Evolutionary conservation across 495 filamentous ascomycete species (phyloP).

Genomic region (Aspergillus bridgeri): DNA sequence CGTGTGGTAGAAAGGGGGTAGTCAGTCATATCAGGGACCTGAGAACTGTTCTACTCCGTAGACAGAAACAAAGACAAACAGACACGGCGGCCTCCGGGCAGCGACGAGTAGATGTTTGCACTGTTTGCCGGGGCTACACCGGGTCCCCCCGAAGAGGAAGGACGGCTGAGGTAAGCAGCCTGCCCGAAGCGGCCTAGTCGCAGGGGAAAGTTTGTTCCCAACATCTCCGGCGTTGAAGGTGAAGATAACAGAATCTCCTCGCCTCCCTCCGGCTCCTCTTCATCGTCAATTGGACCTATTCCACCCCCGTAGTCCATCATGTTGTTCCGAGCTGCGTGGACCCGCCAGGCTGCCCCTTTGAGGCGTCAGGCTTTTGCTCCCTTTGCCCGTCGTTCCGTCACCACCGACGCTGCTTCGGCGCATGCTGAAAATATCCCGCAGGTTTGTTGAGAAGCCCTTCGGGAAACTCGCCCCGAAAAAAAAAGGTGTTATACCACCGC

Average conservation of each 20-base stretch:
- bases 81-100: too few relatives aligned
- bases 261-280: conserved; percentile 15
- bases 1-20: neutral
- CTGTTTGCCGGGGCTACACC: conserved; percentile 23
- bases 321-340: conserved; percentile 44
- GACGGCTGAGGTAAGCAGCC: conserved; percentile 30
- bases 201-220: conserved; percentile 42
- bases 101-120: neutral
- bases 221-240: conserved; percentile 35
- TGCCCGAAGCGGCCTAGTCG: conserved; percentile 18
- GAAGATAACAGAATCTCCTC: conserved; percentile 24
- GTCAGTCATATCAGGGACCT: too few relatives aligned
- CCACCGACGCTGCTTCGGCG: conserved; percentile 88
- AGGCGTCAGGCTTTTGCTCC: conserved; percentile 53
- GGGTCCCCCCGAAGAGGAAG: conserved; percentile 33
- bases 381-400: conserved; percentile 70
- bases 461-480: conserved; percentile 37
- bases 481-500: conserved; percentile 7
- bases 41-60: too few relatives aligned
- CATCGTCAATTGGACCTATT: conserved; percentile 28
- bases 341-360: conserved; percentile 48
- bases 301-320: conserved; percentile 29
- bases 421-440: conserved; percentile 74
- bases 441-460: conserved; percentile 61
- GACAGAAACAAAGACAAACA: too few relatives aligned